Evolutionary conservation across 148 eudicot species (phyloP).

Genomic region (Chenopodium berlandieri): DNA sequence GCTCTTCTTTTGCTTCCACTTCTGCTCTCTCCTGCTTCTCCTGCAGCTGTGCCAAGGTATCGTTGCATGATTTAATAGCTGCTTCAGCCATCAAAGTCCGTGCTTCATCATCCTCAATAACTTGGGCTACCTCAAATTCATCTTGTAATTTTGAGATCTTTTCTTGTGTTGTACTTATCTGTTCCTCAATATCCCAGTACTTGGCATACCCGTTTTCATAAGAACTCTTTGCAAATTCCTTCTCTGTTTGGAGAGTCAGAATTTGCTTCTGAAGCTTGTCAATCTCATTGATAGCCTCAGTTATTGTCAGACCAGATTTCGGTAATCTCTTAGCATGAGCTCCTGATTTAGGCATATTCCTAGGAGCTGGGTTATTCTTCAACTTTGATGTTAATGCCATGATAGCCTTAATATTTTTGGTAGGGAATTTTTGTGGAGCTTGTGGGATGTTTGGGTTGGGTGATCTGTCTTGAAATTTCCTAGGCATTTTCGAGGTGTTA

Average conservation of each 20-base stretch:
- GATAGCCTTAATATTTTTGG: conserved; percentile 52
- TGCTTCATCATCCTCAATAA: conserved; percentile 81
- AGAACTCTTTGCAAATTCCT: conserved; percentile 81
- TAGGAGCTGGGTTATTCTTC: conserved; percentile 27
- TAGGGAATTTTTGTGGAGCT: conserved; percentile 58
- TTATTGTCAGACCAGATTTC: conserved; percentile 67
- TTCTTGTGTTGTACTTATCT: conserved; percentile 60
- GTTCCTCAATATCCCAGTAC: conserved; percentile 69
- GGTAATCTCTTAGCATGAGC: conserved; percentile 22
- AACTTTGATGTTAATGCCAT: conserved; percentile 45
- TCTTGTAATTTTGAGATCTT: conserved; percentile 70
- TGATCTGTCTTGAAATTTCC: conserved; percentile 20
- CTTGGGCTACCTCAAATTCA: conserved; percentile 59
- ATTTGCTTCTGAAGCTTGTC: conserved; percentile 83
- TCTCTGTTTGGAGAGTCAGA: conserved; percentile 73
- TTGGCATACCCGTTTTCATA: conserved; percentile 74
- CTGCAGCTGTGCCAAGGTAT: conserved; percentile 58
- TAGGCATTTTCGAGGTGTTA: conserved; percentile 30
- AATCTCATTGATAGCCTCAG: conserved; percentile 70
- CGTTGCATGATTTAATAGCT: conserved; percentile 75
- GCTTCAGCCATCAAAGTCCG: conserved; percentile 79
- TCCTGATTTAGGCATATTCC: conserved; percentile 26
- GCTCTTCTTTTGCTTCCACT: conserved; percentile 52
- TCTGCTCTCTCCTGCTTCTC: conserved; percentile 62
- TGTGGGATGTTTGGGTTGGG: conserved; percentile 40